Conservation (phyloP, 2,329 filamentous ascomycete species). For the Colletotrichum scovillei region DNA sequence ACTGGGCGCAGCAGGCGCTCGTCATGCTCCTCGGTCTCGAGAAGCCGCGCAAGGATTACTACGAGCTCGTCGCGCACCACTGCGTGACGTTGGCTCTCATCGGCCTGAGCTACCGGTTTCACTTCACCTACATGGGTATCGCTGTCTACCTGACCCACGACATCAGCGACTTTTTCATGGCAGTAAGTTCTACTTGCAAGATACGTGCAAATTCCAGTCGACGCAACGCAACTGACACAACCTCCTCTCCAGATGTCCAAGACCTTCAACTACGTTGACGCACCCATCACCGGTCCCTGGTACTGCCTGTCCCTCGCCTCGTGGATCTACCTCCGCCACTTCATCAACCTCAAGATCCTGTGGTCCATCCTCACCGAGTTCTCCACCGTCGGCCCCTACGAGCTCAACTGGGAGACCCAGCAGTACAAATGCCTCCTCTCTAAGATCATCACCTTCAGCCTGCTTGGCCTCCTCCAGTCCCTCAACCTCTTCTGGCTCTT, state of each 20-base stretch:
- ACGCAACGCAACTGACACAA: not conserved
- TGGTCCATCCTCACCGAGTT: conserved; percentile 68
- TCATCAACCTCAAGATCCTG: conserved; percentile 71
- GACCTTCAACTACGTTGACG: conserved; percentile 77
- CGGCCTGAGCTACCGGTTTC: conserved; percentile 77
- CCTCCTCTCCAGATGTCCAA: conserved; percentile 67
- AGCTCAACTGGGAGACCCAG: conserved; percentile 68
- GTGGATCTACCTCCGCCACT: conserved; percentile 80
- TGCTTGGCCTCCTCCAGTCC: conserved; percentile 64
- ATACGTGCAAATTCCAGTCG: no score
- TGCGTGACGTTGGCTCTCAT: conserved; percentile 77
- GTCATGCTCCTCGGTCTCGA: conserved; percentile 77
- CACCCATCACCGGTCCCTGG: conserved; percentile 70
- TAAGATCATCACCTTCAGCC: conserved; percentile 62
- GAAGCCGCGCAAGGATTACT: conserved; percentile 80
- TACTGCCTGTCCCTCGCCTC: conserved; percentile 73
- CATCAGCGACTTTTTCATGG: conserved; percentile 80
- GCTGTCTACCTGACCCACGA: conserved; percentile 82
- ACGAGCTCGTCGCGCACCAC: conserved; percentile 78
- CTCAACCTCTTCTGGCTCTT: conserved; percentile 73
- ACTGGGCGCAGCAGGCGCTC: conserved; percentile 80
- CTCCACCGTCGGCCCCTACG: conserved; percentile 66
- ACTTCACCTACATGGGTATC: conserved; percentile 81
- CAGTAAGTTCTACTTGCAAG: conserved; percentile 60
- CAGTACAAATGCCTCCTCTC: conserved; percentile 70